Base-by-base conservation (phyloP, 1,139 yeast species). In the Yarrowia galli region DNA sequence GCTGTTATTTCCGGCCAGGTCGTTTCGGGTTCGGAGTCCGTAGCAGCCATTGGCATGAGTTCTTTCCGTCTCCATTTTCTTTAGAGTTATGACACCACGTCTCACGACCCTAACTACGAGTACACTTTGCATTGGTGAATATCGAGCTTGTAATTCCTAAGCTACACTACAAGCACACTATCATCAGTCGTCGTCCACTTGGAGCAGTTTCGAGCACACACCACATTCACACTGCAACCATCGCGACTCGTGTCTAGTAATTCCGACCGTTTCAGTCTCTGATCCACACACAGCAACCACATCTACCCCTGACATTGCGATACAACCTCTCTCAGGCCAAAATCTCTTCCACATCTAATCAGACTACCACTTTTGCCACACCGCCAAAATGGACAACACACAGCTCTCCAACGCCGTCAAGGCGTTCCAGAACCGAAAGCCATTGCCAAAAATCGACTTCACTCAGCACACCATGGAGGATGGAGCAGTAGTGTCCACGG, bases 401-500 rank as follows among this genome's bases (percentile, higher is more conserved):
- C 66, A 61, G 46, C 56, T 61, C 18, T 36, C 56, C 45, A 91
- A 91, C 74, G 97, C 97, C 16, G 80, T 92, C 69, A 82, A 86
- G 69, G 96, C 93, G 45, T 84, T 92, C 73, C 85, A 87, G 72
- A 82, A 83, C 70, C 86, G 87, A 74, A 76, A 79, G 48, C 78
- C 79, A 16, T 68, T 76, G 45, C 78, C 77, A 16, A 68, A 73
- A 43, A 75, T 75, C 42, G 92, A 88, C 74, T 82, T 83, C 69
- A 82, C 89, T 0, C 74, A 84, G 7, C 87, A 89, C 74, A 80
- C 84, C 15, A 82, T 88, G 70, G 96, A 89, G 51, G 92, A 90
- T 68, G 97, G 97, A 15, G 81, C 83, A 43, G 76, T 78, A 58
- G 83, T 86, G 32, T 83, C 87, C 8, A 93, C 98, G 12, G 83